phyloP scores from a whole-genome alignment of 2,329 filamentous ascomycete species.

The Chaetomium strumarium region DNA sequence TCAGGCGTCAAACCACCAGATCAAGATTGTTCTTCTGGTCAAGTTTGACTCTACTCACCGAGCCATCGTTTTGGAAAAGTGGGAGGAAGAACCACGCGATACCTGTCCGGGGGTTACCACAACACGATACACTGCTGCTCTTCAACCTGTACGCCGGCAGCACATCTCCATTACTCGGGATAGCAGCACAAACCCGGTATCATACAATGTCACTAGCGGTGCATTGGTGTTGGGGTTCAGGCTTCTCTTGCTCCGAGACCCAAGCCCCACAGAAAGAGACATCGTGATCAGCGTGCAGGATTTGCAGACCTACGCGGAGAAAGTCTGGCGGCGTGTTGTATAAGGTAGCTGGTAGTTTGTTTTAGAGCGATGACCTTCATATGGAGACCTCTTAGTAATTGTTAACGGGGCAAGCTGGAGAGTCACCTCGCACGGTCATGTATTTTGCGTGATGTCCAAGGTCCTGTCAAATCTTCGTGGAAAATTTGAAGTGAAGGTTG shows the following conservation, averaged over 20 bases:
- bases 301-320: slow-evolving; percentile 2
- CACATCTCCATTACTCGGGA: slow-evolving; percentile 13
- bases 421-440: no score
- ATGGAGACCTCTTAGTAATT: no score
- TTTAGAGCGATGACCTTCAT: no score
- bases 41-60: slow-evolving; percentile 8
- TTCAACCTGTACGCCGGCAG: slow-evolving; percentile 15
- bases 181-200: slow-evolving; percentile 9
- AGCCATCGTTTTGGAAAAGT: slow-evolving; percentile 16
- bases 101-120: slow-evolving; percentile 15
- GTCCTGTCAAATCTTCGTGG: no score
- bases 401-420: no score
- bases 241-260: slow-evolving; percentile 15
- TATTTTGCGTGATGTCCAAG: no score
- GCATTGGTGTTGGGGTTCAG: slow-evolving; percentile 14
- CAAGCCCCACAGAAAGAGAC: slow-evolving; percentile 9
- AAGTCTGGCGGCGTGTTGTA: slow-evolving; percentile 9
- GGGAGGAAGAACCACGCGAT: slow-evolving; percentile 14
- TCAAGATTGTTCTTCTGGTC: slow-evolving; percentile 20
- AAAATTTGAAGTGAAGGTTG: no score
- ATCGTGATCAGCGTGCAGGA: slow-evolving; percentile 6
- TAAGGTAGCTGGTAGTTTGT: no score
- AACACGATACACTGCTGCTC: slow-evolving; percentile 8
- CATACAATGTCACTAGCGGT: slow-evolving; percentile 15
- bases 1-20: slow-evolving; percentile 15